Base-by-base conservation (phyloP, 805 yeast genomes). In the Yarrowia osloensis region DNA sequence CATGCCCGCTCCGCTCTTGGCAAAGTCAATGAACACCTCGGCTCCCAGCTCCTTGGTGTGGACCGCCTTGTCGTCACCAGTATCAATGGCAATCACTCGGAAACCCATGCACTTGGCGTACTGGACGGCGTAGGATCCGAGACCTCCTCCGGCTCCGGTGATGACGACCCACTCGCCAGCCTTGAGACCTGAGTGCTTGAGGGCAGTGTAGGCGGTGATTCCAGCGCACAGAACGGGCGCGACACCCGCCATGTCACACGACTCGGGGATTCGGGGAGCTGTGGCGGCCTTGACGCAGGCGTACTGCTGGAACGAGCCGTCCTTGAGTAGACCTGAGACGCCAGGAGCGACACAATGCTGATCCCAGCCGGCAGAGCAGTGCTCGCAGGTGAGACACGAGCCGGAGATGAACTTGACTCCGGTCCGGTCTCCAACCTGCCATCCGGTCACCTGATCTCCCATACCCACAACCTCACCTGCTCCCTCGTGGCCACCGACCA, bases 141-240 rank as follows among this genome's bases (percentile, higher is more conserved):
- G 84, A 70, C 92, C 92, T 76, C 92, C 91, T 74, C 88, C 91
- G 65, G 91, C 91, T 78, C 93, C 93, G 68, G 89, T 85, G 72
- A 88, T 79, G 71, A 89, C 88, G 68, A 88, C 88, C 90, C 90
- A 88, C 73, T 88, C 84, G 71, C 92, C 92, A 68, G 91, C 85
- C 69, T 73, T 77, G 74, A 87, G 81, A 68, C 85, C 84, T 66
- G 96, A 90, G 55, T 90, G 88, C 83, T 90, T 90, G 77, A 90
- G 81, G 47, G 96, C 97, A 82, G 90, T 90, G 87, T 90, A 90
- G 68, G 89, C 96, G 42, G 97, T 90, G 78, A 91, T 86, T 78
- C 97, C 97, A 31, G 96, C 97, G 81, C 97, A 90, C 74, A 91
- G 84, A 75, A 90, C 86, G 72, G 97, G 96, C 17, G 96, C 86